Conservation (phyloP, 345 rosid species). For the Gossypium longicalyx region DNA sequence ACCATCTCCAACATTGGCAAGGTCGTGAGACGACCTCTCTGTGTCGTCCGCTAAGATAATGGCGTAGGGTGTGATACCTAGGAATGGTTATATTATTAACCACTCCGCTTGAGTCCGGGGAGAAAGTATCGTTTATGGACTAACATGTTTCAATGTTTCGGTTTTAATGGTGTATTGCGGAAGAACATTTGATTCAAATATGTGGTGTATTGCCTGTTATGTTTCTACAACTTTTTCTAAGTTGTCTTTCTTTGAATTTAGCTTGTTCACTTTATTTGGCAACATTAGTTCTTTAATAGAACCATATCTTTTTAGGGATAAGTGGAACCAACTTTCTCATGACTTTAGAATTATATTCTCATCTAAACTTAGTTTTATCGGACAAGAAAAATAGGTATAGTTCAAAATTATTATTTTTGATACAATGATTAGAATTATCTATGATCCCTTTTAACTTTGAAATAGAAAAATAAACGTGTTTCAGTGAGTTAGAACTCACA, state of each 20-base stretch:
- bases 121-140: background rate
- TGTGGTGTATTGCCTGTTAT: background rate
- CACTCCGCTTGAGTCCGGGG: background rate
- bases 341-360: too few relatives aligned
- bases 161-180: background rate
- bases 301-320: too few relatives aligned
- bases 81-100: background rate
- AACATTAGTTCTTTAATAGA: background rate
- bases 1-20: slow-evolving; percentile 86
- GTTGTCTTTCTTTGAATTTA: background rate
- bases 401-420: too few relatives aligned
- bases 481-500: too few relatives aligned
- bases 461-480: too few relatives aligned
- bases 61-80: slow-evolving; percentile 28
- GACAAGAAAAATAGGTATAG: too few relatives aligned
- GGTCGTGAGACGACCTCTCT: slow-evolving; percentile 97
- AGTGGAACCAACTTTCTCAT: too few relatives aligned
- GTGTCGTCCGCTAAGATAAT: slow-evolving; percentile 87
- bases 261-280: background rate
- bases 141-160: background rate
- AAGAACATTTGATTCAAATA: background rate
- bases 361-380: too few relatives aligned
- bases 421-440: too few relatives aligned
- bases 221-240: background rate
- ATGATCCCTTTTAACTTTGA: too few relatives aligned